Evolutionary conservation across 2,329 filamentous ascomycete genomes (phyloP), one percentile per base, ranked within the genome.

Genomic region (Aureobasidium sp.): DNA sequence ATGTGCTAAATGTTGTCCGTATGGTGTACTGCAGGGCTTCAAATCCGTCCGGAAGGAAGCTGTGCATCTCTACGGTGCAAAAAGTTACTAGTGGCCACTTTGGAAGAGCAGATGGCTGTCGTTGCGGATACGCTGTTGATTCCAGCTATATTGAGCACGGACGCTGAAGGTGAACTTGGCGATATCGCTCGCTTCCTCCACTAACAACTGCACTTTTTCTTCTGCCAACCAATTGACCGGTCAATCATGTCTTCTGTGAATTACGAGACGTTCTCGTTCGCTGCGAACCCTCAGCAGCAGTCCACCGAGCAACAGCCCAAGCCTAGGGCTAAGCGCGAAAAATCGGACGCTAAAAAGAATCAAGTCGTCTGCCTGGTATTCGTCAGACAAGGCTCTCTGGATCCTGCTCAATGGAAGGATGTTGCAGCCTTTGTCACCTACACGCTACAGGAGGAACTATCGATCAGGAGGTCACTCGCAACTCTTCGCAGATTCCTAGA

Each of bases 341-440:
- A 36, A 32, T 50, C 57, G 11, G 57, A 59, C 13, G 42, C 54
- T 1, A 45, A 49, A 11, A 55, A 62, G 25, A 36, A 54, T 16
- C 58, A 61, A 27, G 48, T 65, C n/a, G 50, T 65, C n/a, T 60
- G 60, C 36, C 59, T 65, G 3, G 48, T 64, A 30, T 65, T 65
- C 47, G 39, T 60, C 39, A 61, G 55, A 62, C 30, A 61, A 25
- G 44, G 60, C 21, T 45, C 55, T 41, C 36, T 55, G 48, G 27
- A 41, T 32, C 10, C 37, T 9, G 41, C 45, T 32, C 44, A 47
- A 34, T 53, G 48, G 55, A 54, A 65, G 21, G 54, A 63, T 29
- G 59, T 62, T 11, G 32, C 39, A 32, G 41, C 61, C 8, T 47
- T 59, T 30, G 61, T 62, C 30, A 58, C 61, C 45, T 59, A 62